phyloP scores from a whole-genome alignment of 1,139 yeast genomes.

The Scheffersomyces segobiensis region DNA sequence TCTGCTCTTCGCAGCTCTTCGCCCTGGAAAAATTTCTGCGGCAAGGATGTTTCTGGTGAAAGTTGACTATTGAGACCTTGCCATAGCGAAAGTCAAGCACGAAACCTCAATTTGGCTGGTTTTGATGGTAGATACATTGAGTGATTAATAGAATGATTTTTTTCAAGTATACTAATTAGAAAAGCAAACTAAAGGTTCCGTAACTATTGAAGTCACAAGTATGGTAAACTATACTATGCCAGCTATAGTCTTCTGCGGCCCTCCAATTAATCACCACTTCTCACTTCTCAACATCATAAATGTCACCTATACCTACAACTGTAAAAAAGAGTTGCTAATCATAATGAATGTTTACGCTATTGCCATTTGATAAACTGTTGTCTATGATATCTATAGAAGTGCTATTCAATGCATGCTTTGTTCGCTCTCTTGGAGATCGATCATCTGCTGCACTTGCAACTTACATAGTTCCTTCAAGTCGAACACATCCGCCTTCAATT shows the following conservation, averaged over 20 bases:
- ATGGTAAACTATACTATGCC: too few species aligned
- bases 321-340: background rate
- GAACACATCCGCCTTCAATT: constrained; percentile 80
- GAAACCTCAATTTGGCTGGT: background rate
- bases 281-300: too few species aligned
- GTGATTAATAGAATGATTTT: background rate
- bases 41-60: background rate
- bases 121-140: background rate
- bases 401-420: background rate
- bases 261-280: too few species aligned
- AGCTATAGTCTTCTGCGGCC: background rate
- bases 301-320: background rate
- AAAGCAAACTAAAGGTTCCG: background rate
- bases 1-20: background rate
- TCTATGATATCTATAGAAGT: background rate
- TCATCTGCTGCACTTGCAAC: constrained; percentile 84
- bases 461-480: constrained; percentile 84
- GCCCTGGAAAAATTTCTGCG: background rate
- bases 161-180: background rate
- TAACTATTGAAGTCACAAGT: background rate
- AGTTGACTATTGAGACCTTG: background rate
- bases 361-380: background rate
- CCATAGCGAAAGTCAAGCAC: background rate
- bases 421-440: constrained; percentile 54
- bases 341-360: too few species aligned